Conservation (phyloP, 305 asterid species). For the Nicotiana rustica region DNA sequence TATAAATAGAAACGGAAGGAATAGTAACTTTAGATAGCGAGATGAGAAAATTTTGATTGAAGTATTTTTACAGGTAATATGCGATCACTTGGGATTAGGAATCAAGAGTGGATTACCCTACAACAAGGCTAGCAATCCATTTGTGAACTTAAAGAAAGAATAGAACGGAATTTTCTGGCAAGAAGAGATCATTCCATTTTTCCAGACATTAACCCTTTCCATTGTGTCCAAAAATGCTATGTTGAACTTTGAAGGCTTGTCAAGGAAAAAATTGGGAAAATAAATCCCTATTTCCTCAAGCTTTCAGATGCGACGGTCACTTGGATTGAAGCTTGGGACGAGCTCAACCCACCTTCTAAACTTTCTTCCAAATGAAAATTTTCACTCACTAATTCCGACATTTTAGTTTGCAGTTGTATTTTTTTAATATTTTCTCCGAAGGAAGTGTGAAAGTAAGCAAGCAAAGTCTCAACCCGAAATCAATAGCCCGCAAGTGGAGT, state of each 20-base stretch:
- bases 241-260: constrained; percentile 56
- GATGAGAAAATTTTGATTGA: not conserved
- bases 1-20: too few species aligned
- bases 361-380: constrained; percentile 21
- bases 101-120: constrained; percentile 64
- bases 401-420: not conserved
- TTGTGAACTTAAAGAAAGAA: constrained; percentile 62
- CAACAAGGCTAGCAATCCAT: constrained; percentile 73
- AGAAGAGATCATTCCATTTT: constrained; percentile 68
- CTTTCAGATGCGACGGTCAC: constrained; percentile 66
- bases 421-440: too few species aligned
- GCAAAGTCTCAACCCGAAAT: too few species aligned
- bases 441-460: too few species aligned
- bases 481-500: not conserved
- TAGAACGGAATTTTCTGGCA: constrained; percentile 73
- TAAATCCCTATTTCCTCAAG: constrained; percentile 55
- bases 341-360: constrained; percentile 50
- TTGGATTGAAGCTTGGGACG: constrained; percentile 74
- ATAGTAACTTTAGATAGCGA: too few species aligned
- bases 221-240: constrained; percentile 62
- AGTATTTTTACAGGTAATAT: constrained; percentile 51
- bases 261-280: constrained; percentile 57
- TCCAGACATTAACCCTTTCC: constrained; percentile 53
- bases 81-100: constrained; percentile 63
- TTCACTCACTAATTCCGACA: not conserved